Percentiles rank a stretch among this genome's conserved stretches.
These are phyloP conservation scores for Dryas integrifolia DNA, from an alignment of 331 rosid species.

Conservation along the genomic window DNA sequence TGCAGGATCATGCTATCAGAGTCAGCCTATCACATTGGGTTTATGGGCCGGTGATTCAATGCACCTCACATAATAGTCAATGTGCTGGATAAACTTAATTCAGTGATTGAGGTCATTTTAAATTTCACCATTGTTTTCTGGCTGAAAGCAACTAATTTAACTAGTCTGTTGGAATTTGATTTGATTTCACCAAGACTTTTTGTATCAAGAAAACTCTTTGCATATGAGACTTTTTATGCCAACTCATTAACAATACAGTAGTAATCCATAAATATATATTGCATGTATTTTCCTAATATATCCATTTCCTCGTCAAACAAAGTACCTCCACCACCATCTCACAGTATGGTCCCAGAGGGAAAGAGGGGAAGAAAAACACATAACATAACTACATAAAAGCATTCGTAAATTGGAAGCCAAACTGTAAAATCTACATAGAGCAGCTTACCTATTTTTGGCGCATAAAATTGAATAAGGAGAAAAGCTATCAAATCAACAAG, in stretches of 20 bases:
- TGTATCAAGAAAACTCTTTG: neutral
- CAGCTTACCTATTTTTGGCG: constrained; percentile 58
- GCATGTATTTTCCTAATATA: neutral
- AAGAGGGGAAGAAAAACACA: neutral
- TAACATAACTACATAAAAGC: constrained; percentile 5
- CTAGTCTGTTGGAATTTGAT: neutral
- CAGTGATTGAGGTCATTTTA: neutral
- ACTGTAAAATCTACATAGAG: constrained; percentile 19
- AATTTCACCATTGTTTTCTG: neutral
- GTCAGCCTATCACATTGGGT: neutral
- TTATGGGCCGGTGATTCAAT: neutral
- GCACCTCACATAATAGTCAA: neutral
- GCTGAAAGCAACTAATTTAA: neutral
- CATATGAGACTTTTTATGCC: neutral
- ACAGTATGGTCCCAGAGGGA: neutral
- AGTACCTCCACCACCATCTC: no score
- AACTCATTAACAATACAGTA: constrained; percentile 1
- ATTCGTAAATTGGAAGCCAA: constrained; percentile 22
- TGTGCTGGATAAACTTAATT: neutral
- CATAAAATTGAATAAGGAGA: constrained; percentile 66
- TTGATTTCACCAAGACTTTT: neutral
- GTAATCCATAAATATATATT: neutral
- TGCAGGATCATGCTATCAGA: neutral
- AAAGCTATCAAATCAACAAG: constrained; percentile 71
- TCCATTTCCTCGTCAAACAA: no score